Conservation (phyloP, 441 rosid species). For the Brassica balearica region DNA sequence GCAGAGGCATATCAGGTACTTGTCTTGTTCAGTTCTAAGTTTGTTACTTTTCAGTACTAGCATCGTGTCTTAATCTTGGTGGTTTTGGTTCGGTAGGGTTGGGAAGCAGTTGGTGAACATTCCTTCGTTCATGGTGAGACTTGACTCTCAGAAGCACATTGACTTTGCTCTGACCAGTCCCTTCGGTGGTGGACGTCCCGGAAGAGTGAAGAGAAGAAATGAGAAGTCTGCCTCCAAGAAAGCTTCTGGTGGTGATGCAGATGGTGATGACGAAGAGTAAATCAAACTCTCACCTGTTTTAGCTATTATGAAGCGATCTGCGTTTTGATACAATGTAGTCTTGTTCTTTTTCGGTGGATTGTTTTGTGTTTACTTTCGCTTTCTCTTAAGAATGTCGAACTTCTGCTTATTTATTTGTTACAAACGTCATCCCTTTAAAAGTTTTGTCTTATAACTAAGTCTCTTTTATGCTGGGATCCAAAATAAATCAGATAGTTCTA, state of each 20-base stretch:
- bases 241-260: constrained; percentile 70
- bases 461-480: background rate
- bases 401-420: background rate
- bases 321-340: constrained; percentile 25
- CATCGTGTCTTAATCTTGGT: background rate
- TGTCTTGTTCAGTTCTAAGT: background rate
- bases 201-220: constrained; percentile 80
- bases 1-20: constrained; percentile 89
- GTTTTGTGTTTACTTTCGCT: constrained; percentile 18
- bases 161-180: constrained; percentile 78
- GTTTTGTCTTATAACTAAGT: background rate
- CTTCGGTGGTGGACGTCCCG: constrained; percentile 72
- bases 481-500: background rate
- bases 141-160: constrained; percentile 76
- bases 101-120: constrained; percentile 92
- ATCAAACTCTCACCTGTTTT: constrained; percentile 9
- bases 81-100: constrained; percentile 50
- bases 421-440: background rate
- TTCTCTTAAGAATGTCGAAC: constrained; percentile 15
- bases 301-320: constrained; percentile 23
- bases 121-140: constrained; percentile 91
- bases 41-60: background rate
- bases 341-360: constrained; percentile 23
- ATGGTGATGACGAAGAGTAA: constrained; percentile 74
- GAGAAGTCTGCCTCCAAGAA: constrained; percentile 70